phyloP scores from a whole-genome alignment of 306 rosid genomes.

The Spatholobus suberectus region DNA sequence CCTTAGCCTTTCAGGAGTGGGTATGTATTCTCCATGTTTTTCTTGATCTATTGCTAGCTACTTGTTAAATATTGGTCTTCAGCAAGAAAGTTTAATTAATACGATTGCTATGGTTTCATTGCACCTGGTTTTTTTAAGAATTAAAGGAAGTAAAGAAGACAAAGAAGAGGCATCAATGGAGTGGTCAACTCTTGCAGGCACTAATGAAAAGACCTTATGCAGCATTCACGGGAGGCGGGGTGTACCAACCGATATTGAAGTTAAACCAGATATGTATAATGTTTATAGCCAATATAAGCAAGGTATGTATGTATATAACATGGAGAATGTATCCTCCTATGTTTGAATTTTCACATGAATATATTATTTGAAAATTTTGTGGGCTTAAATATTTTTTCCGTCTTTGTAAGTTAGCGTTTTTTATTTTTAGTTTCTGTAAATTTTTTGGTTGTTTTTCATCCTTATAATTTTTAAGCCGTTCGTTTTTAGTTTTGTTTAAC shows the following conservation, averaged over 20 bases:
- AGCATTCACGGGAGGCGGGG: conserved; percentile 41
- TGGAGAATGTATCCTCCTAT: background rate
- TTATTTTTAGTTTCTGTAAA: too few species aligned
- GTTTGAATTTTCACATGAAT: too few species aligned
- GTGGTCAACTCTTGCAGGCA: conserved; percentile 55
- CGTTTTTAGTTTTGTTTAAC: too few species aligned
- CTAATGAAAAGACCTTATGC: conserved; percentile 32
- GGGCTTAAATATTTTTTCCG: too few species aligned
- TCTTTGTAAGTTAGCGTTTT: too few species aligned
- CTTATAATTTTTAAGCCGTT: too few species aligned
- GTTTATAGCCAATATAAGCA: background rate
- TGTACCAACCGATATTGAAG: background rate
- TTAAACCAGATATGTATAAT: conserved; percentile 2
- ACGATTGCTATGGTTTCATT: background rate
- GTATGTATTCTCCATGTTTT: conserved; percentile 26
- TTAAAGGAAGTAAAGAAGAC: conserved; percentile 29
- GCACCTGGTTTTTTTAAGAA: conserved; percentile 15
- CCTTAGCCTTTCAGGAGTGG: conserved; percentile 40
- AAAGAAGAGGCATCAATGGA: conserved; percentile 52
- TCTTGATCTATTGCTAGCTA: background rate
- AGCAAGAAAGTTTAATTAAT: background rate
- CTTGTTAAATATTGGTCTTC: too few species aligned
- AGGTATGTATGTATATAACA: background rate
- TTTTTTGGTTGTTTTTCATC: too few species aligned
- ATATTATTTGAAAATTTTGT: too few species aligned